Evolutionary conservation across 371 early-diverging fungal species (phyloP), one percentile per base, ranked within the genome.

Genomic region (Lichtheimia corymbifera): DNA sequence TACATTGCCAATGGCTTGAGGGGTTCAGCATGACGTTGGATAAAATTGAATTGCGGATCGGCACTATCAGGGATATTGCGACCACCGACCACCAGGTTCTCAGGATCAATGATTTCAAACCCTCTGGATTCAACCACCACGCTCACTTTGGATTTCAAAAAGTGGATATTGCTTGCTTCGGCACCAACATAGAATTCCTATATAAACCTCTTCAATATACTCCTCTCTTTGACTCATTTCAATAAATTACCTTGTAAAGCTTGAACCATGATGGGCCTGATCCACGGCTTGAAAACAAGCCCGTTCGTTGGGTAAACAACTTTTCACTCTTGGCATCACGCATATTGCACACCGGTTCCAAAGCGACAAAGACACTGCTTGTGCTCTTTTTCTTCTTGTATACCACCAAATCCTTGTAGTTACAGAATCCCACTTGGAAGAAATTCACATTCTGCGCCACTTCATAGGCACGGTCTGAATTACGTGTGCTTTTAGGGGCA

Each of bases 1-100:
- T 92, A 96, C 68, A 97, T 87, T 17, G 92, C 88, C 49, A 96
- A 80, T 3, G 97, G 96, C 50, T 85, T 80, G 67, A 89, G 57
- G 55, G 83, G 74, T 64, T 91, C 83, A 71, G 87, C 71, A 76
- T 81, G 83, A 62, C 89, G 88, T 53, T 86, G 83, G 4, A 94
- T 91, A 83, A 95, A 94, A 55, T 88, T 85, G 53, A 96, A 83
- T 35, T 85, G 80, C 11, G 85, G 83, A 72, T 96, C 95, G 4
- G 80, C 84, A 13, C 92, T 88, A 71, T 97, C 94, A 22, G 81
- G 81, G 35, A 80, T 76, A 58, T 76, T 74, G n/a, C 77, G 70
- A 20, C 68, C 69, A 12, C 68, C 69, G 13, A 90, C 90, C 47
- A 82, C 83, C 59, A 91, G 72, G 6, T 90, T 86, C n/a, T 88